phyloP scores from a whole-genome alignment of 495 filamentous ascomycete species.

The Penicillium waksmanii region DNA sequence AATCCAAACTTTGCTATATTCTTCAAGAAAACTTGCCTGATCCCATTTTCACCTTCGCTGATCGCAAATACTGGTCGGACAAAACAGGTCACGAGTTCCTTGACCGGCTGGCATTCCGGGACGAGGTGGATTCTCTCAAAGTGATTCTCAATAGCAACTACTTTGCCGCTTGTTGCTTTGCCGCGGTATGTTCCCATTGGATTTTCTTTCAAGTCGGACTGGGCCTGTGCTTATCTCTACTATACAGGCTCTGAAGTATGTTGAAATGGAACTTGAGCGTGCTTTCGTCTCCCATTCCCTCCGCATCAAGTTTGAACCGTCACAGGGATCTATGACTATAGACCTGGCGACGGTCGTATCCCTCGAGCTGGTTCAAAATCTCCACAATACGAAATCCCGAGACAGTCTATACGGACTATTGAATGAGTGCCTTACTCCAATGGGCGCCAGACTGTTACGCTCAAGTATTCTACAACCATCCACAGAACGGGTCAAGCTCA shows the following conservation, averaged over 20 bases:
- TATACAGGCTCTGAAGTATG: constrained; percentile 74
- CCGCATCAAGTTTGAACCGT: constrained; percentile 83
- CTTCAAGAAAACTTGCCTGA: constrained; percentile 68
- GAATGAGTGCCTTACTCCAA: constrained; percentile 83
- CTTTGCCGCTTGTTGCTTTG: constrained; percentile 86
- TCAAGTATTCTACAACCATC: constrained; percentile 89
- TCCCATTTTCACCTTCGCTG: constrained; percentile 62
- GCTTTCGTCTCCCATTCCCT: constrained; percentile 77
- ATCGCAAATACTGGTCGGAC: constrained; percentile 91
- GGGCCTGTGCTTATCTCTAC: constrained; percentile 20
- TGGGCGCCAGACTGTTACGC: constrained; percentile 80
- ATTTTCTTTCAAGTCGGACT: constrained; percentile 8
- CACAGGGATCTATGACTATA: constrained; percentile 92
- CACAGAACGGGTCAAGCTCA: constrained; percentile 65
- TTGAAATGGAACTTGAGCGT: constrained; percentile 66
- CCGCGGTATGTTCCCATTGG: constrained; percentile 64
- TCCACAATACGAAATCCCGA: constrained; percentile 72
- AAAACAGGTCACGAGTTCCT: constrained; percentile 76
- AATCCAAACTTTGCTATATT: constrained; percentile 76
- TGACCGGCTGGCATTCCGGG: constrained; percentile 72
- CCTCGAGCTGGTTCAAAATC: constrained; percentile 88
- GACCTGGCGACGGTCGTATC: constrained; percentile 83
- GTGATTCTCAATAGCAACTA: constrained; percentile 80
- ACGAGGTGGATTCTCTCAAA: constrained; percentile 79
- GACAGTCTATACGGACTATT: constrained; percentile 81